Percentiles rank a stretch among this genome's conserved stretches.
phyloP scores from a whole-genome alignment of 495 filamentous ascomycete genomes.

The Penicillium subrubescens region DNA sequence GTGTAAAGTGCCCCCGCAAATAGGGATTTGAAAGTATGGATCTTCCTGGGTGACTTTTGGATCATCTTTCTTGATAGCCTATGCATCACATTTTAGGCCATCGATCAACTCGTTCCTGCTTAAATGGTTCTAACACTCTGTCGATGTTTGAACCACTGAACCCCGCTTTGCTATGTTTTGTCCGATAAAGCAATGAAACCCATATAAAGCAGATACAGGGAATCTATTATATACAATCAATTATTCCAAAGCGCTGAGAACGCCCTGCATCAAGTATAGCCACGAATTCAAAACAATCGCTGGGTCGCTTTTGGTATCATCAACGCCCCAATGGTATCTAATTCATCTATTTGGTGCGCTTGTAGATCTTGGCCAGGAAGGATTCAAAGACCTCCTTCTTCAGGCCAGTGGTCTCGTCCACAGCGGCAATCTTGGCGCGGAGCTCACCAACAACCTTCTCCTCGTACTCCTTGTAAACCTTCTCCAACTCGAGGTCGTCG shows the following conservation, averaged over 20 bases:
- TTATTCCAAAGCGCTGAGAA: not conserved
- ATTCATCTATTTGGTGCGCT: conserved; percentile 77
- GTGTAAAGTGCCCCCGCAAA: not conserved
- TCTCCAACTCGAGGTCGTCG: conserved; percentile 78
- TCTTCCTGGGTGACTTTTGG: too few species aligned
- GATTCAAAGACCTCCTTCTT: conserved; percentile 88
- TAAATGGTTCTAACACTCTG: too few species aligned
- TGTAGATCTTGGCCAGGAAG: conserved; percentile 96
- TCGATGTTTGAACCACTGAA: too few species aligned
- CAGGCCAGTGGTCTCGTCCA: conserved; percentile 84
- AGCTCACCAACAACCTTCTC: conserved; percentile 78
- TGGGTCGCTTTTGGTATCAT: not conserved
- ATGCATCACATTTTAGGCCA: too few species aligned
- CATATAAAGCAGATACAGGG: not conserved
- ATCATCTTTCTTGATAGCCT: too few species aligned
- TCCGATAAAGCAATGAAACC: too few species aligned
- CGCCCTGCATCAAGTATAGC: not conserved
- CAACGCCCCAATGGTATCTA: not conserved
- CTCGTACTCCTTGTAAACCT: conserved; percentile 84
- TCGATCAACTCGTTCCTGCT: too few species aligned
- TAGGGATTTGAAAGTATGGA: too few species aligned
- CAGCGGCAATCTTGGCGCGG: conserved; percentile 67
- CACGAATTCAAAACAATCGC: conserved; percentile 1
- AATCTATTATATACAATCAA: conserved; percentile 9
- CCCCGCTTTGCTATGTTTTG: too few species aligned